Percentiles rank a stretch among this genome's conserved stretches.
phyloP scores from a whole-genome alignment of 345 rosid species.

The Syzygium aromaticum region DNA sequence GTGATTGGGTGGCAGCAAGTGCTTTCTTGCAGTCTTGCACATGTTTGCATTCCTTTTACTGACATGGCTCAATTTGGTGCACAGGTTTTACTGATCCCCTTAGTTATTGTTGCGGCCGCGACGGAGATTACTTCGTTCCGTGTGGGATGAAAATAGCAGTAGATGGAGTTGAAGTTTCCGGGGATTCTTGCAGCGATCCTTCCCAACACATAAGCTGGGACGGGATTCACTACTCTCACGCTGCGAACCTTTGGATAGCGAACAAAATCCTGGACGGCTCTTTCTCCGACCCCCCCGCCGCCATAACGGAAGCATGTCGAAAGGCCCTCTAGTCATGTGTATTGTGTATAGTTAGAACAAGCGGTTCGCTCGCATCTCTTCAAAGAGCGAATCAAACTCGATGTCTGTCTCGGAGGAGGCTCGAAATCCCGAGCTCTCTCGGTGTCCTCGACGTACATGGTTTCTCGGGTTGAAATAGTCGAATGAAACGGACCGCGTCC shows the following conservation, averaged over 20 bases:
- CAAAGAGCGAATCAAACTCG: not conserved
- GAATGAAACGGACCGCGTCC: not conserved
- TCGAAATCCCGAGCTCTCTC: not conserved
- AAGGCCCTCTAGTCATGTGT: not conserved
- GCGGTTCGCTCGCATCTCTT: not conserved
- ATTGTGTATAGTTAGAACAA: not conserved
- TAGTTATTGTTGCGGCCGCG: constrained; percentile 49
- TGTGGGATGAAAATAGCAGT: constrained; percentile 34
- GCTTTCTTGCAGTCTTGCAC: not conserved
- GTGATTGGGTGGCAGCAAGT: not conserved
- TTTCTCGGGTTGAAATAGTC: not conserved
- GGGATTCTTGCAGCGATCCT: constrained; percentile 44
- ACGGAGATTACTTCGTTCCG: constrained; percentile 29
- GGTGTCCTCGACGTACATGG: rapidly evolving
- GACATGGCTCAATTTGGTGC: not conserved
- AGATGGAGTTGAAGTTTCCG: constrained; percentile 30
- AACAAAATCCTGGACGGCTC: constrained; percentile 52
- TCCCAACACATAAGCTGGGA: constrained; percentile 39
- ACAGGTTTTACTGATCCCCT: constrained; percentile 41
- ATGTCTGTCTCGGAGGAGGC: not conserved
- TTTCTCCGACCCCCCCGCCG: constrained; percentile 48
- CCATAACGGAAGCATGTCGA: constrained; percentile 55
- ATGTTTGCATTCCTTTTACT: not conserved
- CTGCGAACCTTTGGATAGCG: constrained; percentile 70
- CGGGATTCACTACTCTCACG: constrained; percentile 44